phyloP scores from a whole-genome alignment of 1,284 basidiomycete genomes.

The Ceratorhiza oryzae-sativae region DNA sequence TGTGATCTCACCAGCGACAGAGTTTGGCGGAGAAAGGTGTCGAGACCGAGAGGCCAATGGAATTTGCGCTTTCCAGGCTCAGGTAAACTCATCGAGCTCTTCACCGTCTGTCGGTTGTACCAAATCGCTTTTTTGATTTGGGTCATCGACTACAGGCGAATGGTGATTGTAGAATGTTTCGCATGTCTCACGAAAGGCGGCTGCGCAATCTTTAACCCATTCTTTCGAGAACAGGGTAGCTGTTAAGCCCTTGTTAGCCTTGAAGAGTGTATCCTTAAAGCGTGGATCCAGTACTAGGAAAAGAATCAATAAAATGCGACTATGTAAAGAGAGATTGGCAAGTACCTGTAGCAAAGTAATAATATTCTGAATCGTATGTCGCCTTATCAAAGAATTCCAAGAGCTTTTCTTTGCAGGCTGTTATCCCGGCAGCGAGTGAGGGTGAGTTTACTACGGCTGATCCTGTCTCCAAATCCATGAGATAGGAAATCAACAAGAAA shows the following conservation, averaged over 20 bases:
- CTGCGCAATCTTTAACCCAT: background rate
- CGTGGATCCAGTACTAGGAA: background rate
- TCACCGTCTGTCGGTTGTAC: background rate
- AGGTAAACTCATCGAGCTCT: background rate
- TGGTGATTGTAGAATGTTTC: background rate
- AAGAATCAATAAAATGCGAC: background rate
- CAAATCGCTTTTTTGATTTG: background rate
- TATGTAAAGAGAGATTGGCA: background rate
- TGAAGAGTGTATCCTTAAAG: background rate
- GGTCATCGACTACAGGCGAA: background rate
- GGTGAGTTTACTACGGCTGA: background rate
- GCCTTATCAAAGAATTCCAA: slow-evolving; percentile 36
- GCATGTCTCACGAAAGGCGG: background rate
- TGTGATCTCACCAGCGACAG: background rate
- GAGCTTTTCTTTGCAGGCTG: slow-evolving; percentile 34
- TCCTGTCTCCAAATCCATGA: background rate
- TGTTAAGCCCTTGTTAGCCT: background rate
- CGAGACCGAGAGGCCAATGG: background rate
- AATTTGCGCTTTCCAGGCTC: slow-evolving; percentile 5
- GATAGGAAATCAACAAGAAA: slow-evolving; percentile 1
- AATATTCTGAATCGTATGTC: slow-evolving; percentile 38
- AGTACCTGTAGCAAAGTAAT: slow-evolving; percentile 34
- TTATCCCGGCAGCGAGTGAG: background rate
- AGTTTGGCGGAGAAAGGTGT: background rate
- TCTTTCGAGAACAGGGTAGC: background rate